phyloP scores from a whole-genome alignment of 164 flowering plant genomes.

The Macadamia tetraphylla region DNA sequence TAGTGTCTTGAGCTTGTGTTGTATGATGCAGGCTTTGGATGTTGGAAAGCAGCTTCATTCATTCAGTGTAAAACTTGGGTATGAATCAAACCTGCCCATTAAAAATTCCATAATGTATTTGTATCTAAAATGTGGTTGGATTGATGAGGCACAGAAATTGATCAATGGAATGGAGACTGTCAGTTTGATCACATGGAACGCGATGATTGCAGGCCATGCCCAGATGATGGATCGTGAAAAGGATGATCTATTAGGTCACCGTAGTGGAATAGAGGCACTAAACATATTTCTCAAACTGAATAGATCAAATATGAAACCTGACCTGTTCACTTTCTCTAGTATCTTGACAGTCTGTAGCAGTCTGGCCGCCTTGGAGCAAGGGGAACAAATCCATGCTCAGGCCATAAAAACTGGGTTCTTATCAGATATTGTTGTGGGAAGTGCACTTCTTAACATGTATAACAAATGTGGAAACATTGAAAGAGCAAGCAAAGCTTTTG shows the following conservation, averaged over 20 bases:
- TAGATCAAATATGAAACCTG: slow-evolving; percentile 52
- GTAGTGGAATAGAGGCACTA: slow-evolving; percentile 64
- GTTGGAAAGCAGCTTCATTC: slow-evolving; percentile 67
- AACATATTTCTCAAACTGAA: slow-evolving; percentile 46
- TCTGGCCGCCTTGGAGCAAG: slow-evolving; percentile 67
- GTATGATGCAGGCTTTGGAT: slow-evolving; percentile 34
- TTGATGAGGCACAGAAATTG: slow-evolving; percentile 47
- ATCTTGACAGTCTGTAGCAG: slow-evolving; percentile 54
- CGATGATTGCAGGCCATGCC: slow-evolving; percentile 83
- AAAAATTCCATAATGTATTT: slow-evolving; percentile 68
- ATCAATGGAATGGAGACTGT: slow-evolving; percentile 42
- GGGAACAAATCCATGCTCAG: slow-evolving; percentile 81
- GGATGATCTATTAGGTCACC: slow-evolving; percentile 34
- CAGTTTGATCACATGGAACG: slow-evolving; percentile 72
- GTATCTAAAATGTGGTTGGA: slow-evolving; percentile 61
- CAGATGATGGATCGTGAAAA: slow-evolving; percentile 40
- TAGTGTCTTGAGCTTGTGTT: slow-evolving; percentile 66
- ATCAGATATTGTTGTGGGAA: slow-evolving; percentile 80
- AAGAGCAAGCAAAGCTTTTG: slow-evolving; percentile 48
- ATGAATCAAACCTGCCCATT: slow-evolving; percentile 31
- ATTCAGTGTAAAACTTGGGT: slow-evolving; percentile 52
- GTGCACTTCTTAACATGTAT: slow-evolving; percentile 70
- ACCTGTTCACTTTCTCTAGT: slow-evolving; percentile 68
- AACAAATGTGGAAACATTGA: slow-evolving; percentile 59
- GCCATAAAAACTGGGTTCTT: slow-evolving; percentile 60